Evolutionary conservation across 208 protist genomes (phyloP).

Genomic region (Angomonas ambiguus): DNA sequence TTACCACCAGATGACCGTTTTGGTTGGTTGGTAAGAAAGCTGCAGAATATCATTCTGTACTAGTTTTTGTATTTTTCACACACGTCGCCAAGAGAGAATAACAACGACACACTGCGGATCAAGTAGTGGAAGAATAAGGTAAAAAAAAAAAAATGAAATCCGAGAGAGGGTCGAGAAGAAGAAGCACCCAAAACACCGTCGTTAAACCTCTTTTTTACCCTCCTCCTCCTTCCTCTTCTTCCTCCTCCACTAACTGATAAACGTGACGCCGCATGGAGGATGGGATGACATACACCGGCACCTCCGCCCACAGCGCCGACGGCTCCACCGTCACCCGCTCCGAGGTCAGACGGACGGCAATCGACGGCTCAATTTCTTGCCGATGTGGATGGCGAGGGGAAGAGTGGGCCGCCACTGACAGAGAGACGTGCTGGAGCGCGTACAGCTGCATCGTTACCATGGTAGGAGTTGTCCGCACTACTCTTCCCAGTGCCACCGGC

Average conservation of each 20-base stretch:
- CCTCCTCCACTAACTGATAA: background rate
- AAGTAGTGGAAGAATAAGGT: too few relatives aligned
- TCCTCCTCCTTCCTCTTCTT: conserved; percentile 4
- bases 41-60: too few relatives aligned
- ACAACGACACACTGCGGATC: too few relatives aligned
- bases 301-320: background rate
- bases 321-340: background rate
- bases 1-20: too few relatives aligned
- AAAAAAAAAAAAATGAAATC: background rate
- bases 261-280: background rate
- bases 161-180: too few relatives aligned
- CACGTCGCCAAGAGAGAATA: too few relatives aligned
- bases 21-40: too few relatives aligned
- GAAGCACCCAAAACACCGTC: too few relatives aligned
- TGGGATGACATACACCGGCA: background rate
- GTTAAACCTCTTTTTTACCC: background rate
- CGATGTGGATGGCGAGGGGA: background rate
- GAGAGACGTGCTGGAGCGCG: background rate
- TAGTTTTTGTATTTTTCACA: too few relatives aligned
- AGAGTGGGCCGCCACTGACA: background rate
- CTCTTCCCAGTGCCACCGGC: background rate
- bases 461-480: too few relatives aligned
- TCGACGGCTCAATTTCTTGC: background rate
- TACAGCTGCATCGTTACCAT: conserved; percentile 6
- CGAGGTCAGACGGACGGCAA: background rate